phyloP scores from a whole-genome alignment of 1,139 yeast species.

The Spencermartinsiella ligniputridi region DNA sequence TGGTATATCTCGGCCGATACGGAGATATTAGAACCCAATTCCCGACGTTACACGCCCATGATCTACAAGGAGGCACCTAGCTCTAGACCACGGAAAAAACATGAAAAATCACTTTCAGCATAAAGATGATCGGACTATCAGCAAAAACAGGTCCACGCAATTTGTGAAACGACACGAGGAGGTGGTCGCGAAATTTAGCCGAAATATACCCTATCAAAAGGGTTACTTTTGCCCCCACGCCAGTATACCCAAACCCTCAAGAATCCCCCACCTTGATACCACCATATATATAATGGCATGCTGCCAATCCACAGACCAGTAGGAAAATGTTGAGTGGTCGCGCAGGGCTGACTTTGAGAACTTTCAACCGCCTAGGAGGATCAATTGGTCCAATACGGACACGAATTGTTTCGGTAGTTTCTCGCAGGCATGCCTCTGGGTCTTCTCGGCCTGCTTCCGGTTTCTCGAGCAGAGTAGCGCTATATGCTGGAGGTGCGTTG shows the following conservation, averaged over 20 bases:
- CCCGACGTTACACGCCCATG: too few species aligned
- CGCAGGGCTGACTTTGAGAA: neutral
- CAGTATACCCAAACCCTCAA: neutral
- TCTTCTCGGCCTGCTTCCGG: neutral
- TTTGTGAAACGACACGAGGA: too few species aligned
- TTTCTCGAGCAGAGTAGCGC: conserved; percentile 11
- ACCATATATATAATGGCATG: too few species aligned
- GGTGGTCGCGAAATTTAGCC: too few species aligned
- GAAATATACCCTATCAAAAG: too few species aligned
- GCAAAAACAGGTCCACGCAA: too few species aligned
- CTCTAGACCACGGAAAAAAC: too few species aligned
- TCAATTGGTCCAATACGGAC: conserved; percentile 2
- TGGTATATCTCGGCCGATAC: too few species aligned
- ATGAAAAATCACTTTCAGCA: too few species aligned
- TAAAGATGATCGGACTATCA: too few species aligned
- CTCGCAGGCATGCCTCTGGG: conserved; percentile 3
- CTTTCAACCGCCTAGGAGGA: neutral
- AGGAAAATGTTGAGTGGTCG: conserved; percentile 1
- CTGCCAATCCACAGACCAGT: neutral
- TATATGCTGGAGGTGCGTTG: conserved; percentile 5
- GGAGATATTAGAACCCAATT: too few species aligned
- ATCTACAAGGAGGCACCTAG: too few species aligned
- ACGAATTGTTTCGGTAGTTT: neutral
- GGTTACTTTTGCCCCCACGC: neutral
- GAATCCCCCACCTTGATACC: neutral